Conservation (phyloP, 2,329 filamentous ascomycete species). For the Clonostachys rosea region DNA sequence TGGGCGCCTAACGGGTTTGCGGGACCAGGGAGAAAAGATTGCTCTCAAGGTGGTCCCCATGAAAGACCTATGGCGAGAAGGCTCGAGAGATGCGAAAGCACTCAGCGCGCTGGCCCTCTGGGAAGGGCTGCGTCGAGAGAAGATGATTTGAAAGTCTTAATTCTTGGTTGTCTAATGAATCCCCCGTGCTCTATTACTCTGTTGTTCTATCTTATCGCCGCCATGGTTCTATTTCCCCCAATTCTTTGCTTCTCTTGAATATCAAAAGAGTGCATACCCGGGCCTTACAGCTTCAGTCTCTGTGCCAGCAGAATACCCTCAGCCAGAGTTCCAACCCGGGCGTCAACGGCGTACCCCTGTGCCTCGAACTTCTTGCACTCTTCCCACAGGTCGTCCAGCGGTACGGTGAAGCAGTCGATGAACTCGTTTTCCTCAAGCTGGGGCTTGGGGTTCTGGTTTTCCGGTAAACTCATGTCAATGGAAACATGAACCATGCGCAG, state of each 20-base stretch:
- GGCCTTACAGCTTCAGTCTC: conserved; percentile 34
- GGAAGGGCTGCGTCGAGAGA: conserved; percentile 47
- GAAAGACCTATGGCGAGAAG: conserved; percentile 52
- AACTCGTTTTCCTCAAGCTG: conserved; percentile 77
- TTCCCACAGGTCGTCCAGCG: conserved; percentile 57
- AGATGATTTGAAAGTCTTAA: conserved; percentile 23
- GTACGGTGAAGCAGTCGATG: conserved; percentile 73
- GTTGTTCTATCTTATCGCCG: neutral
- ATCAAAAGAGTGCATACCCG: too few relatives aligned
- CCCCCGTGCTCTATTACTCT: neutral
- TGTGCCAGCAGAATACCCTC: conserved; percentile 74
- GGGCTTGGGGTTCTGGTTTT: conserved; percentile 65
- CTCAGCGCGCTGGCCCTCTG: conserved; percentile 54
- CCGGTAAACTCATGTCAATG: conserved; percentile 63
- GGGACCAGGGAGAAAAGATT: conserved; percentile 57
- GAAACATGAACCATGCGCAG: conserved; percentile 67
- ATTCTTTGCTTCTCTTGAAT: neutral
- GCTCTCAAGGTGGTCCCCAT: conserved; percentile 54
- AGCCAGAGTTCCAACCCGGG: conserved; percentile 70
- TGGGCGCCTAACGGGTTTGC: conserved; percentile 52
- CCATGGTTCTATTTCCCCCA: neutral
- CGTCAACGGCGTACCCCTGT: conserved; percentile 75
- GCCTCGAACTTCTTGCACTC: conserved; percentile 63
- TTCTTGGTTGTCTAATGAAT: neutral
- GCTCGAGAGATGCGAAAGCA: conserved; percentile 54